Base-by-base conservation (phyloP, 306 rosid genomes). In the Canavalia gladiata region DNA sequence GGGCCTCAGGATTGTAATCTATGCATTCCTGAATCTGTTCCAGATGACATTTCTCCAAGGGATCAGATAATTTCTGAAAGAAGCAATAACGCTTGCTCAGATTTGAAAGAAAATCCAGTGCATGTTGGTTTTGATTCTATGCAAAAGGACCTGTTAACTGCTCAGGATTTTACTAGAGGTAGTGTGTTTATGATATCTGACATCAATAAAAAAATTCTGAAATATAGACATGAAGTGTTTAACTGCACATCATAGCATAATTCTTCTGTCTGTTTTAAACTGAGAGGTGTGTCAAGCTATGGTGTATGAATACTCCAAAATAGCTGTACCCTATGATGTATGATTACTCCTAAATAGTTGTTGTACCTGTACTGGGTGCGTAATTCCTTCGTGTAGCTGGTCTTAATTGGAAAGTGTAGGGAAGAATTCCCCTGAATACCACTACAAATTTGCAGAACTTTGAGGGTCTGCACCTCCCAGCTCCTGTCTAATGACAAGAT, bases 151-250 rank as follows among this genome's bases (percentile, higher is more conserved):
- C 70, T 56, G 18, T 51, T 77, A 31, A 80, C 80, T 83, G 75
- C 84, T 35, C 82, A 60, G 78, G 89, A 79, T 60, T 75, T 74
- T 75, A 76, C 45, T 68, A 83, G 65, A 86, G 90, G 89, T 89
- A 88, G 83, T 82, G 46, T 76, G 87, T 64, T 46, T 31, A 83
- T 75, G 74, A 49, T 56, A 34, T 70, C 66, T 77, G 50, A n/a
- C 70, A 34, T 85, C 29, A 3, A 35, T 31, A 68, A 31, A 35
- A 47, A 37, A 45, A 50, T 41, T 60, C 28, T 45, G 4, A 77
- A 77, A 58, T 72, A 67, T 66, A 12, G 69, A 85, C 47, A 76
- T 37, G 66, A 42, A 51, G 35, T 45, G 51, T 35, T 70, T 52
- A 55, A 49, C 12, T 54, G 39, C 35, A 28, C 13, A 59, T 63